Conservation (phyloP, 2,329 filamentous ascomycete genomes). For the Chaetomiaceae sp. region DNA sequence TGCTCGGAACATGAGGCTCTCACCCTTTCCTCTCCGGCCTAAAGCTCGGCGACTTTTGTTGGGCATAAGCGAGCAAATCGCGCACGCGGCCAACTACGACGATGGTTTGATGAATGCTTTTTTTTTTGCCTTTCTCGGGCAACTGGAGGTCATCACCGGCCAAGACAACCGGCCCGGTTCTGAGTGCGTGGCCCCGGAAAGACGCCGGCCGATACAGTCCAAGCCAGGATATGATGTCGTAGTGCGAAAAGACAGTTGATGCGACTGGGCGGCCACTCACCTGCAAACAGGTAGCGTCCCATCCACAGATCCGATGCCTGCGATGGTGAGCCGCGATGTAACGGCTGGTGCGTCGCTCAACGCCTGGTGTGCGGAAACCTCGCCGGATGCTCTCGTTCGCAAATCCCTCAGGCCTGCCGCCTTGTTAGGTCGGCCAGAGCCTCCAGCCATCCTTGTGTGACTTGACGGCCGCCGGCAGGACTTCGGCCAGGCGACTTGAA, state of each 20-base stretch:
- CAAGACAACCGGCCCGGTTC: constrained; percentile 4
- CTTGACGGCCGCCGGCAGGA: too few relatives aligned
- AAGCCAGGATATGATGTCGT: background rate
- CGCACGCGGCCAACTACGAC: background rate
- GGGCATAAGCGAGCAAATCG: background rate
- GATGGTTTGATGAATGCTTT: background rate
- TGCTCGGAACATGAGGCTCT: background rate
- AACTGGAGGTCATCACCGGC: background rate
- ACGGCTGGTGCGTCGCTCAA: constrained; percentile 19
- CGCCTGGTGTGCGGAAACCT: constrained; percentile 20
- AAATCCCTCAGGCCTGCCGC: constrained; percentile 16
- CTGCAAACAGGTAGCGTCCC: constrained; percentile 17
- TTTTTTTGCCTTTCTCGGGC: background rate
- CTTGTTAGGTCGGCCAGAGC: background rate
- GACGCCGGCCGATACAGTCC: background rate
- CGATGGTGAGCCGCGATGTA: constrained; percentile 29
- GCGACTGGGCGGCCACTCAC: background rate
- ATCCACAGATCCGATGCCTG: constrained; percentile 25
- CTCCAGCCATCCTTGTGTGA: background rate
- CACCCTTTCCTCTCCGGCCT: background rate
- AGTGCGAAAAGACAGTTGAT: background rate
- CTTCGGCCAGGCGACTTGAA: too few relatives aligned
- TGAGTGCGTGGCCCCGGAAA: constrained; percentile 4
- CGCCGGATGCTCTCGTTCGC: constrained; percentile 14
- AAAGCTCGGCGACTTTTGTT: background rate